phyloP scores from a whole-genome alignment of 1,139 yeast species.

The Debaryomyces psychrophilus region DNA sequence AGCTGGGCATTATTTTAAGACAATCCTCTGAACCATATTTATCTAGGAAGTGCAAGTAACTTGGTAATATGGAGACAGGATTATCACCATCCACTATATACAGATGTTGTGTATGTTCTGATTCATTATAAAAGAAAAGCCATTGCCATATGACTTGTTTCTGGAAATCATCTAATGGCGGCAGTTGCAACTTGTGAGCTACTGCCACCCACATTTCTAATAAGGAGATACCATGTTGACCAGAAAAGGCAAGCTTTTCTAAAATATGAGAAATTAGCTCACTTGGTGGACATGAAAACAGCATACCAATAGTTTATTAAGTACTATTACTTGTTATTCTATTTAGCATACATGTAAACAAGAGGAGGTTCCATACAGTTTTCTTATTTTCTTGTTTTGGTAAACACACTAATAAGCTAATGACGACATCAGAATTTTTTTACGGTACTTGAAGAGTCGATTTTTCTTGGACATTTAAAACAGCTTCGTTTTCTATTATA shows the following conservation, averaged over 20 bases:
- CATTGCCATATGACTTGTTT: slow-evolving; percentile 46
- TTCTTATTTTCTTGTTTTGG: background rate
- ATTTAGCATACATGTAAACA: slow-evolving; percentile 6
- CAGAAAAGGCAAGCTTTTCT: slow-evolving; percentile 41
- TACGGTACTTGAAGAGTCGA: background rate
- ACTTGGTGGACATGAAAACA: slow-evolving; percentile 32
- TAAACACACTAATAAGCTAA: background rate
- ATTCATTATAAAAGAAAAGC: slow-evolving; percentile 34
- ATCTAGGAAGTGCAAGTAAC: slow-evolving; percentile 25
- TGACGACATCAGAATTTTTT: slow-evolving; percentile 8
- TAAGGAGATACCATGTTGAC: slow-evolving; percentile 35
- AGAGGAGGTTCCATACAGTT: slow-evolving; percentile 5
- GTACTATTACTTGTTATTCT: background rate
- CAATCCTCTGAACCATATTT: slow-evolving; percentile 20
- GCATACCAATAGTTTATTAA: slow-evolving; percentile 15
- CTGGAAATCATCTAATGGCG: slow-evolving; percentile 34
- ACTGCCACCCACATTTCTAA: slow-evolving; percentile 36
- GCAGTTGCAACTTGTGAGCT: slow-evolving; percentile 22
- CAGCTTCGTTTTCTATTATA: background rate
- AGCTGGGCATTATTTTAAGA: slow-evolving; percentile 35
- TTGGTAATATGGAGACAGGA: slow-evolving; percentile 23
- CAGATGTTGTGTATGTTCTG: slow-evolving; percentile 18
- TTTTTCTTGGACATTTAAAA: background rate
- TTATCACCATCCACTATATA: slow-evolving; percentile 22
- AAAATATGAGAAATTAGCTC: slow-evolving; percentile 32